phyloP scores from a whole-genome alignment of 2,329 filamentous ascomycete species.

The Dothidotthia symphoricarpi region DNA sequence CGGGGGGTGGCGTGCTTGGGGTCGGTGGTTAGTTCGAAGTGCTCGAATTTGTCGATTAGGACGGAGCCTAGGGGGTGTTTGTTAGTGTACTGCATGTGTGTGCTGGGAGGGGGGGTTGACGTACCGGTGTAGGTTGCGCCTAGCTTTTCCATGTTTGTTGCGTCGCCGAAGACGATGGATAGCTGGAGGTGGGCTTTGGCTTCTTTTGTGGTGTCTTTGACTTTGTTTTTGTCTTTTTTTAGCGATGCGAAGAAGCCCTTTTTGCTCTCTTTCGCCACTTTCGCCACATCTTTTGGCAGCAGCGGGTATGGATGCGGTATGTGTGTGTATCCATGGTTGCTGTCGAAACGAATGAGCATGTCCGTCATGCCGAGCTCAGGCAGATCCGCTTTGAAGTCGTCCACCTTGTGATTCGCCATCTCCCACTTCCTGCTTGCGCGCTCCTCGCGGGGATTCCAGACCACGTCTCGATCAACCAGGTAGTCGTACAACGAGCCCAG shows the following conservation, averaged over 20 bases:
- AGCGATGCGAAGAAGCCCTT: conserved; percentile 37
- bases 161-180: conserved; percentile 42
- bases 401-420: conserved; percentile 48
- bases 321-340: conserved; percentile 53
- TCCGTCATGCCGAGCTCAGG: conserved; percentile 64
- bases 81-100: conserved; percentile 7
- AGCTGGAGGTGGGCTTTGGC: conserved; percentile 43
- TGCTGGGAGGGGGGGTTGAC: not conserved
- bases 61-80: conserved; percentile 31
- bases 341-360: conserved; percentile 65
- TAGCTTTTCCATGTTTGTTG: conserved; percentile 43
- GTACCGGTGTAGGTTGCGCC: conserved; percentile 40
- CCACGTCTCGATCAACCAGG: conserved; percentile 64
- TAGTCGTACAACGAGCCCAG: conserved; percentile 71
- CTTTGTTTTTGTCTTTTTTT: conserved; percentile 35
- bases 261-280: conserved; percentile 23
- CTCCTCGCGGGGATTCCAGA: conserved; percentile 64
- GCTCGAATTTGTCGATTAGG: conserved; percentile 43
- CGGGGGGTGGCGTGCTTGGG: conserved; percentile 36
- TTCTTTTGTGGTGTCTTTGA: conserved; percentile 32
- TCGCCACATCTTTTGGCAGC: conserved; percentile 49
- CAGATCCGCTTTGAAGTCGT: conserved; percentile 44
- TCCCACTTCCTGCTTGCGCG: conserved; percentile 64
- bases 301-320: conserved; percentile 63
- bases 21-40: conserved; percentile 42